Conservation (phyloP, 805 yeast species). For the Yamadazyma paraphyllophila region DNA sequence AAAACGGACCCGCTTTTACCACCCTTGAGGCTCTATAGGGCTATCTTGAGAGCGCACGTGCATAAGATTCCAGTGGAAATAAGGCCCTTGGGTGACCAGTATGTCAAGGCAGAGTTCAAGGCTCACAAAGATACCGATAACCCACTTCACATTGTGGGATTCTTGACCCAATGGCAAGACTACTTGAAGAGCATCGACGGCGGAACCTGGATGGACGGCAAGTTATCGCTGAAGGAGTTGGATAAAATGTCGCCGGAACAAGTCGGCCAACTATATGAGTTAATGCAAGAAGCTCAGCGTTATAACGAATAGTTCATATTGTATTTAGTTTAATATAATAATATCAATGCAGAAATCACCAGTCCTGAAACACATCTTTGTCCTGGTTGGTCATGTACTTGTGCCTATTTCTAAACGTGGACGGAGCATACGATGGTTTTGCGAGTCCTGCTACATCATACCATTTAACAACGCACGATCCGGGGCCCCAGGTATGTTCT, state of each 20-base stretch:
- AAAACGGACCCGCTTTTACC: conserved; percentile 58
- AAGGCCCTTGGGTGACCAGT: conserved; percentile 81
- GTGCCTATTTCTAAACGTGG: conserved; percentile 14
- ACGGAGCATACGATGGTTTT: conserved; percentile 11
- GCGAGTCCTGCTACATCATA: conserved; percentile 15
- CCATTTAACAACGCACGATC: conserved; percentile 62
- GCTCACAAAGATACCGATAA: conserved; percentile 80
- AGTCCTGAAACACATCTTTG: conserved; percentile 9
- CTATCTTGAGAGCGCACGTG: conserved; percentile 77
- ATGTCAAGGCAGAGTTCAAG: conserved; percentile 85
- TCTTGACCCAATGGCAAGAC: conserved; percentile 92
- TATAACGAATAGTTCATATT: no score
- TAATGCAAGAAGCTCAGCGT: conserved; percentile 69
- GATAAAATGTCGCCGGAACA: conserved; percentile 91
- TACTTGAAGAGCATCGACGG: conserved; percentile 59
- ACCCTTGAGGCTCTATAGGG: conserved; percentile 74
- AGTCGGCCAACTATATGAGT: conserved; percentile 71
- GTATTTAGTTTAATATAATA: conserved; percentile 16
- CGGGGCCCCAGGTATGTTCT: conserved; percentile 68
- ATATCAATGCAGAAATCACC: conserved; percentile 5
- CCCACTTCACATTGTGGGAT: conserved; percentile 92
- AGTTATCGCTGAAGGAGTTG: conserved; percentile 60
- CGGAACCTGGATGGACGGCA: conserved; percentile 40
- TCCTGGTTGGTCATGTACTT: conserved; percentile 10
- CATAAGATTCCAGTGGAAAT: conserved; percentile 63